Base-by-base conservation (phyloP, 805 yeast genomes). In the Saturnispora gosingensis region DNA sequence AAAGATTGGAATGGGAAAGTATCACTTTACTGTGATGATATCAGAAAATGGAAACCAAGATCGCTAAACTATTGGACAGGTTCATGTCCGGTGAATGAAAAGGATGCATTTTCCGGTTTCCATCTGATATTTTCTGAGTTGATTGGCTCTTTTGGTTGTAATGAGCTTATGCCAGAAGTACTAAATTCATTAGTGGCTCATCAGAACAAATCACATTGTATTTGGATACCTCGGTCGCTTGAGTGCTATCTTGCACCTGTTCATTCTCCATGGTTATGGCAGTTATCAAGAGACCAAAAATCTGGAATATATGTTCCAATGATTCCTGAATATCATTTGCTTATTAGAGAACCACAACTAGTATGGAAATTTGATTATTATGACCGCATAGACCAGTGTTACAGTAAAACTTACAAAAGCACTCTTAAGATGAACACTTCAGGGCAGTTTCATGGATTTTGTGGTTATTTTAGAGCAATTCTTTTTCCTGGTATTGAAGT, bases 131-230 rank as follows among this genome's bases (percentile, higher is more conserved):
- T 91, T 1, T 84, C 95, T 43, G 97, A 90, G 64, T 69, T 91
- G 7, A 66, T 90, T 27, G 97, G 97, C 5, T 86, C 96, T 15
- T 85, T 91, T 68, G 97, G 96, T 4, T 91, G 95, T 64, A 91
- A 90, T 65, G 97, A 90, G 63, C 72, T 88, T 16, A 76, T 87
- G 8, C 97, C 98, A 0, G 98, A 90, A 63, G 82, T 93, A 53
- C 64, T 88, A 3, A 70, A 69, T 44, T 67, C 74, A 1, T 59
- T 73, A 16, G 75, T 76, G 48, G 56, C 60, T 46, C 32, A 20
- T 18, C 50, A 53, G 24, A 22, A 53, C 34, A 39, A 61, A 58
- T 53, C 75, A 58, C 74, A 78, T 65, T 84, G 87, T 2, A 65
- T 80, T 20, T 81, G 77, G 67, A 83, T 85, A 36, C 91, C 91